These are phyloP conservation scores for Arthrobotrys musiformis DNA, from an alignment of 2,329 filamentous ascomycete genomes.

Conservation along the genomic window DNA sequence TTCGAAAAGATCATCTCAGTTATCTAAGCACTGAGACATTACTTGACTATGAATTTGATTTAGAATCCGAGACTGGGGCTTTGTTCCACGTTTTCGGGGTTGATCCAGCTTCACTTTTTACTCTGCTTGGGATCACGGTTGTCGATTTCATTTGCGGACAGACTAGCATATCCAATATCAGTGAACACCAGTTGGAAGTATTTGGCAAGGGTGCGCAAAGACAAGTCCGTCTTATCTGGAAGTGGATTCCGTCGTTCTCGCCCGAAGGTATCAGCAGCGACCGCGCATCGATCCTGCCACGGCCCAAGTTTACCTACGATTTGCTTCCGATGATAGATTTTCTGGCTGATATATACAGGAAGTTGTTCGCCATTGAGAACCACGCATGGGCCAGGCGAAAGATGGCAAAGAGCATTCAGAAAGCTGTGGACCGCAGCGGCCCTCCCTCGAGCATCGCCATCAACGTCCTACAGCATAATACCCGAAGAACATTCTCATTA, in stretches of 20 bases:
- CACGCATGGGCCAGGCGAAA: not conserved
- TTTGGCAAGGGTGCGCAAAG: not conserved
- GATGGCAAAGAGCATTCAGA: not conserved
- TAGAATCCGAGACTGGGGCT: conserved; percentile 57
- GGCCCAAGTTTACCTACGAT: conserved; percentile 12
- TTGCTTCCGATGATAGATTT: not conserved
- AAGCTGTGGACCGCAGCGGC: too few species aligned
- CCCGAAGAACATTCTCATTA: conserved; percentile 12
- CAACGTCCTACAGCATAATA: conserved; percentile 11
- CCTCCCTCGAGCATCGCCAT: not conserved
- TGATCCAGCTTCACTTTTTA: conserved; percentile 65
- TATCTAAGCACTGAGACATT: conserved; percentile 67
- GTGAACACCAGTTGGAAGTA: conserved; percentile 59
- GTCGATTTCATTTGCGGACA: conserved; percentile 60
- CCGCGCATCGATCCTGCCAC: not conserved
- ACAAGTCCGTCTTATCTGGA: conserved; percentile 37
- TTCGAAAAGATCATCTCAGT: conserved; percentile 65
- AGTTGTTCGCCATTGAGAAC: conserved; percentile 16
- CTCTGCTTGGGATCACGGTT: conserved; percentile 67
- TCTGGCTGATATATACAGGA: conserved; percentile 6
- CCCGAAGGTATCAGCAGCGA: not conserved
- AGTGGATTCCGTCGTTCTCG: conserved; percentile 1
- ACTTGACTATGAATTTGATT: conserved; percentile 60
- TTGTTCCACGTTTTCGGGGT: conserved; percentile 65
- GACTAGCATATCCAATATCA: conserved; percentile 39